These are phyloP conservation scores for Penicillium arizonense DNA, from an alignment of 495 filamentous ascomycete species.

Conservation along the genomic window DNA sequence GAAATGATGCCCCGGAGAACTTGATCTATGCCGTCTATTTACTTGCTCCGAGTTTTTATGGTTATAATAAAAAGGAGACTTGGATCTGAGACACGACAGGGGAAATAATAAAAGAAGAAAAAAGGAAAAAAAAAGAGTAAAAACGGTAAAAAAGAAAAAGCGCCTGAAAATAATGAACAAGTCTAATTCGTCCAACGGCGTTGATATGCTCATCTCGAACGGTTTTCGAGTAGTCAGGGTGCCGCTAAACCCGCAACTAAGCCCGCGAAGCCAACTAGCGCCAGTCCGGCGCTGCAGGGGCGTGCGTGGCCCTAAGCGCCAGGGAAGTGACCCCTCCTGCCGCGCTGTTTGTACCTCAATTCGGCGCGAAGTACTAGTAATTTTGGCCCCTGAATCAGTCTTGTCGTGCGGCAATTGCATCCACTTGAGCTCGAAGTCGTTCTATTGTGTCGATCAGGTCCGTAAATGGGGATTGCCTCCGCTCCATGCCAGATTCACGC, in stretches of 20 bases:
- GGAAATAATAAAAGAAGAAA: too few relatives aligned
- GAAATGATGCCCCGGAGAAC: background rate
- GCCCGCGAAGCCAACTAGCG: constrained; percentile 5
- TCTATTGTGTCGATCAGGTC: constrained; percentile 41
- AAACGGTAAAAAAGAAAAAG: background rate
- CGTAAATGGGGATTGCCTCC: constrained; percentile 19
- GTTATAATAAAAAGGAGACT: too few relatives aligned
- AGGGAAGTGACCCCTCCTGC: constrained; percentile 8
- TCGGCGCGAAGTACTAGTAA: background rate
- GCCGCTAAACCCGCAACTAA: constrained; percentile 10
- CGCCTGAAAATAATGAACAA: constrained; percentile 1
- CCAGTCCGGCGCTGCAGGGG: constrained; percentile 8
- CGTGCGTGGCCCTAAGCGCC: constrained; percentile 27
- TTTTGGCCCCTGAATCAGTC: background rate
- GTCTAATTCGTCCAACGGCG: background rate
- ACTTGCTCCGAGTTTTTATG: background rate
- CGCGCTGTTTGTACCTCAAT: constrained; percentile 4
- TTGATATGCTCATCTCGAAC: constrained; percentile 11
- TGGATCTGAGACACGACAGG: too few relatives aligned
- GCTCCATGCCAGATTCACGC: constrained; percentile 18
- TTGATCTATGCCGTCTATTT: too few relatives aligned
- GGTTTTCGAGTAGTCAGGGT: constrained; percentile 14
- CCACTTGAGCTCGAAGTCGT: constrained; percentile 40
- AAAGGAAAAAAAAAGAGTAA: too few relatives aligned
- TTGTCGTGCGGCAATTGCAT: constrained; percentile 10